Evolutionary conservation across 192 early-diverging fungal species (phyloP).

Genomic region (Glomus cerebriforme): DNA sequence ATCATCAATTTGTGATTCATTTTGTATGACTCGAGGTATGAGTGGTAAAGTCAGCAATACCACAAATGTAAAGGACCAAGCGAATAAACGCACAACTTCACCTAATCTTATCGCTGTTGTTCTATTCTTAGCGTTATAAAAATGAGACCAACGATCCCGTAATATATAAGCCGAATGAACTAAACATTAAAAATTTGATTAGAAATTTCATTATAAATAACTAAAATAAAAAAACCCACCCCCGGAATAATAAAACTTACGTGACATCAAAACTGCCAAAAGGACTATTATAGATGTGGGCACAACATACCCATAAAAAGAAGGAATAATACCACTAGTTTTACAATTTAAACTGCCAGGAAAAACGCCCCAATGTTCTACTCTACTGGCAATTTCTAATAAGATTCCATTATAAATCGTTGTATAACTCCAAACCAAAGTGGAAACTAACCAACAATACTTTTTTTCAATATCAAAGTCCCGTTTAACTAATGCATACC

Average conservation of each 20-base stretch:
- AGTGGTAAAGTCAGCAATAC: neutral
- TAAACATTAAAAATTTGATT: neutral
- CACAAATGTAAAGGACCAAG: neutral
- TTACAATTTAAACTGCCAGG: neutral
- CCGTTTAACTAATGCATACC: neutral
- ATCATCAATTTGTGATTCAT: neutral
- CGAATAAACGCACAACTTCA: neutral
- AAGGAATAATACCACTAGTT: neutral
- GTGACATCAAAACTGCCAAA: neutral
- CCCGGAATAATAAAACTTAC: neutral
- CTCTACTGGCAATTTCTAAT: neutral
- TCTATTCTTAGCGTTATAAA: neutral
- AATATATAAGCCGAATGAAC: neutral
- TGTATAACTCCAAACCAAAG: neutral
- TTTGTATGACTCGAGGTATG: neutral
- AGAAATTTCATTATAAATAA: too few species aligned
- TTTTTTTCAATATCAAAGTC: constrained; percentile 1
- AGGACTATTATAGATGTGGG: neutral
- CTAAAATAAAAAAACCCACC: neutral
- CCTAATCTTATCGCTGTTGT: constrained; percentile 14
- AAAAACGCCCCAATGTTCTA: neutral
- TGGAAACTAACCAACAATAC: neutral
- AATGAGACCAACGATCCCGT: neutral
- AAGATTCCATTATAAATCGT: neutral
- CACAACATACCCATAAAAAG: neutral